Percentiles rank a stretch among this genome's conserved stretches.
phyloP scores from a whole-genome alignment of 192 early-diverging fungal genomes.

The Umbelopsis ramanniana region DNA sequence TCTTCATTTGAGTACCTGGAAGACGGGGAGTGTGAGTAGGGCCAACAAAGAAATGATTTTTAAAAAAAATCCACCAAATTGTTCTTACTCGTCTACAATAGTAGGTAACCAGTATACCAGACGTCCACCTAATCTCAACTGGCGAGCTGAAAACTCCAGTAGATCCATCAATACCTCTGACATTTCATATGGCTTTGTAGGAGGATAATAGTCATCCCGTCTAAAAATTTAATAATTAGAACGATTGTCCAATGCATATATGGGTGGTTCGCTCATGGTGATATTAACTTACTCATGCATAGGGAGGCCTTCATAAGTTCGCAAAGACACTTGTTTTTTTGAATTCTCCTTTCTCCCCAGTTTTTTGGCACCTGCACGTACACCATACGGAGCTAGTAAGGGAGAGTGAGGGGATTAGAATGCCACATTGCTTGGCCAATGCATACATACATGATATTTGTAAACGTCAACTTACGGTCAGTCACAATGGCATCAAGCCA shows the following conservation, averaged over 20 bases:
- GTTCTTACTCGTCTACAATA: constrained; percentile 74
- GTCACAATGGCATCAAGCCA: constrained; percentile 93
- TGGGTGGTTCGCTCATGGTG: background rate
- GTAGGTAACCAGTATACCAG: constrained; percentile 98
- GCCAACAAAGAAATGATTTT: too few species aligned
- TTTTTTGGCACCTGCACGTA: constrained; percentile 94
- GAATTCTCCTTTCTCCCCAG: constrained; percentile 68
- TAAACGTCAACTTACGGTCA: constrained; percentile 46
- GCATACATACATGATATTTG: background rate
- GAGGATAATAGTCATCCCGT: constrained; percentile 77
- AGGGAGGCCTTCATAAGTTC: constrained; percentile 50
- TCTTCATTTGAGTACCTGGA: constrained; percentile 69
- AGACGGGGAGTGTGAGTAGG: background rate
- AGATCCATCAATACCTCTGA: constrained; percentile 85
- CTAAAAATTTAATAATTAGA: constrained; percentile 26
- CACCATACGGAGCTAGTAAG: constrained; percentile 86
- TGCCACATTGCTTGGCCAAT: background rate
- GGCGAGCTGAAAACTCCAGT: constrained; percentile 78
- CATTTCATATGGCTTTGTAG: constrained; percentile 96
- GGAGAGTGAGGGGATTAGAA: too few species aligned
- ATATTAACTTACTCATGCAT: constrained; percentile 48
- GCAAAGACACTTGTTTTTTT: constrained; percentile 44
- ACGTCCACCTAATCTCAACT: constrained; percentile 80
- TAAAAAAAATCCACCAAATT: background rate
- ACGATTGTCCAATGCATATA: background rate